phyloP scores from a whole-genome alignment of 2,329 filamentous ascomycete genomes.

The Phyllosticta capitalensis region DNA sequence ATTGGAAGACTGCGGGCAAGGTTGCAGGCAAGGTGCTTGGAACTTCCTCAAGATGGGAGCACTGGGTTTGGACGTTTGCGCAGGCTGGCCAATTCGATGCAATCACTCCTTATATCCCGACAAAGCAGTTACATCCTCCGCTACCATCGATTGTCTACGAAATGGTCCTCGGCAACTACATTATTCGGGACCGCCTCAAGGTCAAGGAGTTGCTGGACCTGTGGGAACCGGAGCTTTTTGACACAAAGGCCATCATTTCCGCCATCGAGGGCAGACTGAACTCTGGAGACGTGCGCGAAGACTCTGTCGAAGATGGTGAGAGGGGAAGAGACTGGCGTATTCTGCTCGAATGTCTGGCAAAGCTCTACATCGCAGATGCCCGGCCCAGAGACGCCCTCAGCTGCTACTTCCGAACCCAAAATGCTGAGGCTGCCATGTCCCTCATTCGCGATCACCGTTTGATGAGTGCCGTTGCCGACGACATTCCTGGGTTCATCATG shows the following conservation, averaged over 20 bases:
- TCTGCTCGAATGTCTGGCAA: conserved; percentile 77
- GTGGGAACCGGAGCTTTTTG: conserved; percentile 80
- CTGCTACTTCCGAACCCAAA: conserved; percentile 83
- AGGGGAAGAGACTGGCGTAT: conserved; percentile 77
- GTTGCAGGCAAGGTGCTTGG: conserved; percentile 75
- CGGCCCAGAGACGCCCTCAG: conserved; percentile 74
- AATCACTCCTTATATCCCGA: conserved; percentile 76
- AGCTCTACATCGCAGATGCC: conserved; percentile 72
- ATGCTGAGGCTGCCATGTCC: conserved; percentile 79
- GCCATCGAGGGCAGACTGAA: conserved; percentile 75
- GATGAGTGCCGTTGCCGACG: conserved; percentile 79
- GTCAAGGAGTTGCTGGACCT: conserved; percentile 71
- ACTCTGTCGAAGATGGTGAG: conserved; percentile 64
- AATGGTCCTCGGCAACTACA: conserved; percentile 79
- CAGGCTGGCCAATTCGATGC: conserved; percentile 80
- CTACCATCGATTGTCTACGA: conserved; percentile 80
- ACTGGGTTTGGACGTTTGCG: conserved; percentile 90
- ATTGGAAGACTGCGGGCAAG: conserved; percentile 71
- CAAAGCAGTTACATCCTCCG: conserved; percentile 64
- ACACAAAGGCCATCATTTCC: conserved; percentile 64
- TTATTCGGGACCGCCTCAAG: conserved; percentile 62
- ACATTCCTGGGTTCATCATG: conserved; percentile 80
- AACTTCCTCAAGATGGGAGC: conserved; percentile 77
- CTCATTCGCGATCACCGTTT: conserved; percentile 82
- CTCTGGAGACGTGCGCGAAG: conserved; percentile 63